Conservation (phyloP, 176 grass and related monocot species). For the Phoenix dactylifera region DNA sequence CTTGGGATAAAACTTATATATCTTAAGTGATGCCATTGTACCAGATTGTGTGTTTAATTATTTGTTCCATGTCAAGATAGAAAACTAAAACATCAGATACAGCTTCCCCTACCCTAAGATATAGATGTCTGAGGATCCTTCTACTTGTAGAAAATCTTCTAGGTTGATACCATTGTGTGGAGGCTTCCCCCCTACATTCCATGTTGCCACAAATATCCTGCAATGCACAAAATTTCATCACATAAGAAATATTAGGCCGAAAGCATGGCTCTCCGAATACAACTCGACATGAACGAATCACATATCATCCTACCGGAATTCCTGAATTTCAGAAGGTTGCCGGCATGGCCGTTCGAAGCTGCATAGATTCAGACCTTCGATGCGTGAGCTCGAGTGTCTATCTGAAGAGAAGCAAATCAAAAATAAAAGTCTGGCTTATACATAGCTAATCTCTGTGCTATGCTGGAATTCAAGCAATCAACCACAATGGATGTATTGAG, state of each 20-base stretch:
- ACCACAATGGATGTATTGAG: background rate
- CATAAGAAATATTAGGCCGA: too few relatives aligned
- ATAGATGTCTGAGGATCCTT: conserved; percentile 86
- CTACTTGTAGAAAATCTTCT: conserved; percentile 73
- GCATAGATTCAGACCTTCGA: conserved; percentile 38
- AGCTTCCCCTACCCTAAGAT: conserved; percentile 53
- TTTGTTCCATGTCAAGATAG: too few relatives aligned
- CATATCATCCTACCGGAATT: conserved; percentile 17
- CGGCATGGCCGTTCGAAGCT: conserved; percentile 10
- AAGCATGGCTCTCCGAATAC: too few relatives aligned
- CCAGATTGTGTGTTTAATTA: too few relatives aligned
- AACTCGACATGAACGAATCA: background rate
- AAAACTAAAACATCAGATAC: too few relatives aligned
- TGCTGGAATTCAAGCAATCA: background rate
- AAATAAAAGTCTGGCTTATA: too few relatives aligned
- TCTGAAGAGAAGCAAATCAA: conserved; percentile 30
- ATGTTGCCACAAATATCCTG: conserved; percentile 92
- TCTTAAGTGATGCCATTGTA: too few relatives aligned
- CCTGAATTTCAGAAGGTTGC: conserved; percentile 15
- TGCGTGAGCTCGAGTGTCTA: conserved; percentile 48
- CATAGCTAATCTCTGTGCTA: too few relatives aligned
- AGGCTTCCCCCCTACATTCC: conserved; percentile 87
- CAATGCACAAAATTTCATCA: background rate
- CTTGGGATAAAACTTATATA: too few relatives aligned
- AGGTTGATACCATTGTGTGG: conserved; percentile 71